These are phyloP conservation scores for Filobasidium wieringae DNA, from an alignment of 768 basidiomycete species.

Conservation along the genomic window DNA sequence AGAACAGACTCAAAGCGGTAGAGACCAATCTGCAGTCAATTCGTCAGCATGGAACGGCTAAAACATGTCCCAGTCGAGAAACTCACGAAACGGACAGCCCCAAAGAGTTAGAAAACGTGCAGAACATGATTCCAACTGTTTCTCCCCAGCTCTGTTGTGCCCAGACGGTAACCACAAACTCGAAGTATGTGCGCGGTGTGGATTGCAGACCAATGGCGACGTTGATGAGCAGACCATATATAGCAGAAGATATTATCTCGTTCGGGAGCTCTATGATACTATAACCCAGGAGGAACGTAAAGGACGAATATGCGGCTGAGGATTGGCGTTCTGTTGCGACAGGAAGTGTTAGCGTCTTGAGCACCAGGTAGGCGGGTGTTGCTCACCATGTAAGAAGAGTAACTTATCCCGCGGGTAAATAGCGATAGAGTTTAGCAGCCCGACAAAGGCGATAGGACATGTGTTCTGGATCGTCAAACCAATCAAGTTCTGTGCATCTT, in stretches of 20 bases:
- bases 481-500: conserved; percentile 42
- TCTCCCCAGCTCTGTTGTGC: conserved; percentile 38
- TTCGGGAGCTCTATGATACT: conserved; percentile 38
- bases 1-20: conserved; percentile 27
- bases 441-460: conserved; percentile 39
- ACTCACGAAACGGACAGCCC: conserved; percentile 38
- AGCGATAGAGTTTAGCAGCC: conserved; percentile 38
- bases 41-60: conserved; percentile 6
- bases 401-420: conserved; percentile 44
- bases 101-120: conserved; percentile 31
- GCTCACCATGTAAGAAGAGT: conserved; percentile 41
- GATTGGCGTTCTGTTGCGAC: conserved; percentile 31
- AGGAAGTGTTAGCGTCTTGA: neutral
- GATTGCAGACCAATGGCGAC: conserved; percentile 38
- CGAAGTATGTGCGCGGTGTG: conserved; percentile 37
- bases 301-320: conserved; percentile 40
- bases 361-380: neutral
- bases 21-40: conserved; percentile 19
- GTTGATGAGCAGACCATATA: conserved; percentile 27
- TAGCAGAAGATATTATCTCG: conserved; percentile 34
- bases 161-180: conserved; percentile 37
- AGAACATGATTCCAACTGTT: conserved; percentile 37
- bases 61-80: neutral
- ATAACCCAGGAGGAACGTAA: conserved; percentile 40
- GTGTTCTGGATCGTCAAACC: conserved; percentile 37